A percentile compares a stretch with the other conserved stretches of the same genome.
phyloP scores from a whole-genome alignment of 1,139 yeast species.

The Blastobotrys proliferans region DNA sequence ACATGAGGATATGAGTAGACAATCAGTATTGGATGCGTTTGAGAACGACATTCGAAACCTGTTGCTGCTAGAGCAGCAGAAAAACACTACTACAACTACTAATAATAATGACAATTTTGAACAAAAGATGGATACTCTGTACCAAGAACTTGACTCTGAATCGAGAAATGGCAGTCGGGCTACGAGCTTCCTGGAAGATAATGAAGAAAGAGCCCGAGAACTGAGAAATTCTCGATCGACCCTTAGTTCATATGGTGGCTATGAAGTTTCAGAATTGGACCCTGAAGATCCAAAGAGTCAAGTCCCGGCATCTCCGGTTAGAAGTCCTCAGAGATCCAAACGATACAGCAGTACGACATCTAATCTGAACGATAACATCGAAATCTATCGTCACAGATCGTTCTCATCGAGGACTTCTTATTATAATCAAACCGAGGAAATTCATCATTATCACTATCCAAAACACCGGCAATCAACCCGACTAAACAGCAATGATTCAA shows the following conservation, averaged over 20 bases:
- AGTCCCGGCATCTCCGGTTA: slow-evolving; percentile 1
- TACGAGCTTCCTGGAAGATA: slow-evolving; percentile 10
- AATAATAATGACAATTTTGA: not conserved
- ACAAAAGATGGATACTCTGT: not conserved
- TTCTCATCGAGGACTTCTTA: too few relatives aligned
- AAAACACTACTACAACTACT: not conserved
- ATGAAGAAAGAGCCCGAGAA: not conserved
- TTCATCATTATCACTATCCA: too few relatives aligned
- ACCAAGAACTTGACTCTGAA: not conserved
- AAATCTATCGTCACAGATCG: too few relatives aligned
- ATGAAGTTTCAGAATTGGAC: slow-evolving; percentile 11
- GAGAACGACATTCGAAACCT: slow-evolving; percentile 22
- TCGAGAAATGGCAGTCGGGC: not conserved
- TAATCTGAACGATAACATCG: too few relatives aligned
- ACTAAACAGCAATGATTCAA: not conserved
- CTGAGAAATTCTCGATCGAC: slow-evolving; percentile 14
- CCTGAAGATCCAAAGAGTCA: slow-evolving; percentile 13
- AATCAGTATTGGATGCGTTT: slow-evolving; percentile 21
- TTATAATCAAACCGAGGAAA: too few relatives aligned
- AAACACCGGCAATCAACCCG: too few relatives aligned
- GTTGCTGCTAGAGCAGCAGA: slow-evolving; percentile 13
- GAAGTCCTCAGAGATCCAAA: not conserved
- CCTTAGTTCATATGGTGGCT: slow-evolving; percentile 15
- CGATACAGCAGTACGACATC: too few relatives aligned
- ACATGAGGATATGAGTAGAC: slow-evolving; percentile 16